Conservation (phyloP, 805 yeast genomes). For the Wickerhamomyces subpelliculosus region DNA sequence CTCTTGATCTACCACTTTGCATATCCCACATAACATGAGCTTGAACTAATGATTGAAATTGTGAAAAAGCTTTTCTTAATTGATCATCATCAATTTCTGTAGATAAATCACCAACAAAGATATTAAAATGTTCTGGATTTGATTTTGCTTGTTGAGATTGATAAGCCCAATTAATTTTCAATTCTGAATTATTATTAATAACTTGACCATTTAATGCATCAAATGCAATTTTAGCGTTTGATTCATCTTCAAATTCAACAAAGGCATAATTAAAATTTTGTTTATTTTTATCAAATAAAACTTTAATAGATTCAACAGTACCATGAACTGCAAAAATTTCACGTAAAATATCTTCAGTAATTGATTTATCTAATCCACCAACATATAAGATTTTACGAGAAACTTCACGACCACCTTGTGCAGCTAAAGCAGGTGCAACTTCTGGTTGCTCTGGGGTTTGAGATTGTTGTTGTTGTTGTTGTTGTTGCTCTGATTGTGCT, state of each 20-base stretch:
- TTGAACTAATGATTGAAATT: slow-evolving; percentile 56
- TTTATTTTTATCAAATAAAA: slow-evolving; percentile 69
- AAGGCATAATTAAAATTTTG: slow-evolving; percentile 78
- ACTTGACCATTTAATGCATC: slow-evolving; percentile 55
- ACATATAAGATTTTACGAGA: slow-evolving; percentile 70
- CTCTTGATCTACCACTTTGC: slow-evolving; percentile 88
- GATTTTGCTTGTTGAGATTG: slow-evolving; percentile 66
- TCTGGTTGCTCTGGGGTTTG: slow-evolving; percentile 15
- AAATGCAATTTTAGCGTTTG: slow-evolving; percentile 57
- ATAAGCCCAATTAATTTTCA: slow-evolving; percentile 76
- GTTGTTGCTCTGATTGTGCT: slow-evolving; percentile 1
- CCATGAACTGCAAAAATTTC: slow-evolving; percentile 61
- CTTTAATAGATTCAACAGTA: slow-evolving; percentile 55
- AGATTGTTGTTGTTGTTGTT: slow-evolving; percentile 6
- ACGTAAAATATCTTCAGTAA: slow-evolving; percentile 54
- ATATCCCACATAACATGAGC: slow-evolving; percentile 98
- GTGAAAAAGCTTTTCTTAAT: slow-evolving; percentile 48
- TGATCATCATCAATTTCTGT: slow-evolving; percentile 77
- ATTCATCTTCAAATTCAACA: slow-evolving; percentile 58
- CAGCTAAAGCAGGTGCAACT: slow-evolving; percentile 58
- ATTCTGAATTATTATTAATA: slow-evolving; percentile 42
- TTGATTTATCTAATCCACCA: slow-evolving; percentile 61
- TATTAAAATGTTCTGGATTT: slow-evolving; percentile 49
- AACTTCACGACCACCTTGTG: slow-evolving; percentile 76
- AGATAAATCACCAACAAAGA: slow-evolving; percentile 83